phyloP scores from a whole-genome alignment of 805 yeast genomes.

The Lipomyces oligophaga region DNA sequence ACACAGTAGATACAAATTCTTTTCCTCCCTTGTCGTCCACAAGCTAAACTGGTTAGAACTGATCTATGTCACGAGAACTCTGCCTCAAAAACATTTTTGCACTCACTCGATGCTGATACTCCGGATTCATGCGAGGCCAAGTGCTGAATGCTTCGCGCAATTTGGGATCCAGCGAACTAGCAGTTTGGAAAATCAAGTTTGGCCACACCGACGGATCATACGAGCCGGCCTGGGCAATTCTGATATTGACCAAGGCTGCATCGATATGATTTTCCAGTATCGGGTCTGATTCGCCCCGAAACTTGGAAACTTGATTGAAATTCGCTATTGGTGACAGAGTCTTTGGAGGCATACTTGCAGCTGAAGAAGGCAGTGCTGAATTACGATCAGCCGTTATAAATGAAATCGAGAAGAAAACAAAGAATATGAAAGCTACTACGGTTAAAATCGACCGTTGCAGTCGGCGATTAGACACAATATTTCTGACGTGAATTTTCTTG shows the following conservation, averaged over 20 bases:
- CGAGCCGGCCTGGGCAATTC: conserved; percentile 1
- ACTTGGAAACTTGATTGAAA: conserved; percentile 5
- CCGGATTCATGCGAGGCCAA: conserved; percentile 19
- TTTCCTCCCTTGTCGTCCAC: conserved; percentile 12
- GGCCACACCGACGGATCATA: conserved; percentile 17
- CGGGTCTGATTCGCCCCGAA: conserved; percentile 11
- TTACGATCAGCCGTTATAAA: neutral
- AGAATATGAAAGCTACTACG: neutral
- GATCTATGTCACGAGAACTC: neutral
- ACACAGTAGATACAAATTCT: conserved; percentile 16
- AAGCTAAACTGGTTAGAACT: conserved; percentile 3
- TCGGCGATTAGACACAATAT: no score
- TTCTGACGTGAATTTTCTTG: no score
- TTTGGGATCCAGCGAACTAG: conserved; percentile 2
- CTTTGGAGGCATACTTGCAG: no score
- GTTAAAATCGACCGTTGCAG: no score
- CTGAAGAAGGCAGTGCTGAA: neutral
- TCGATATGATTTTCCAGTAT: conserved; percentile 22
- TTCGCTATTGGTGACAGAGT: conserved; percentile 20
- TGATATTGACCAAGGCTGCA: conserved; percentile 16
- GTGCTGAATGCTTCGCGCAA: conserved; percentile 16
- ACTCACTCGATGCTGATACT: conserved; percentile 17
- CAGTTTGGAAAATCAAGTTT: conserved; percentile 18
- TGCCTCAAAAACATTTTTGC: neutral
- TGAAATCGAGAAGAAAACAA: no score